Evolutionary conservation across 768 basidiomycete species (phyloP).

Genomic region (Collybiopsis confluens): DNA sequence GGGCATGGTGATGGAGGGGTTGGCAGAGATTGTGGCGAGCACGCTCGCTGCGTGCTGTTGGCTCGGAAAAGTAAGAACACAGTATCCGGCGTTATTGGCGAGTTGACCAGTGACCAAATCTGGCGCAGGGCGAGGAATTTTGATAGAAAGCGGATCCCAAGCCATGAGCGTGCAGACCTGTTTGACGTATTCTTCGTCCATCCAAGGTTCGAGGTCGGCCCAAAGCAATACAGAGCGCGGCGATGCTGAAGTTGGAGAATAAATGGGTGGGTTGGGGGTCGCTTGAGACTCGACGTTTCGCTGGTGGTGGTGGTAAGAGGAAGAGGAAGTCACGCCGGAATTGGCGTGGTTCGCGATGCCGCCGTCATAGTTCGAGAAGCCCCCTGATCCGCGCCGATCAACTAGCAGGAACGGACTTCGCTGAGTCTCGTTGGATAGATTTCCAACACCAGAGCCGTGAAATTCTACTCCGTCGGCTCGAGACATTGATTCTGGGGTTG

Average conservation of each 20-base stretch:
- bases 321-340: background rate
- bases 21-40: conserved; percentile 57
- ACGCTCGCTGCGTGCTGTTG: conserved; percentile 66
- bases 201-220: conserved; percentile 91
- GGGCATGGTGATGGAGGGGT: conserved; percentile 64
- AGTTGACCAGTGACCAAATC: conserved; percentile 58
- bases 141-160: conserved; percentile 76
- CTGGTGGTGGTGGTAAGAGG: conserved; percentile 2
- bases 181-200: conserved; percentile 94
- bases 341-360: background rate
- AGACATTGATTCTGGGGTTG: too few species aligned
- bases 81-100: conserved; percentile 83
- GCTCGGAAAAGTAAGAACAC: conserved; percentile 82
- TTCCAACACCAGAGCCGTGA: conserved; percentile 1
- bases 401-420: background rate
- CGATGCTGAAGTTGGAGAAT: conserved; percentile 5
- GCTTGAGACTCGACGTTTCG: conserved; percentile 5
- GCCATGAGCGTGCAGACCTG: conserved; percentile 84
- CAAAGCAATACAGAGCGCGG: conserved; percentile 73
- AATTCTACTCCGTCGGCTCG: background rate
- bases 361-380: conserved; percentile 1
- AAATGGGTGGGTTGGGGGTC: conserved; percentile 2
- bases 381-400: conserved; percentile 7
- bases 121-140: conserved; percentile 60
- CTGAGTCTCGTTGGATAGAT: conserved; percentile 2